These are phyloP conservation scores for Rhynchosporium graminicola DNA, from an alignment of 2,329 filamentous ascomycete species.

Conservation along the genomic window DNA sequence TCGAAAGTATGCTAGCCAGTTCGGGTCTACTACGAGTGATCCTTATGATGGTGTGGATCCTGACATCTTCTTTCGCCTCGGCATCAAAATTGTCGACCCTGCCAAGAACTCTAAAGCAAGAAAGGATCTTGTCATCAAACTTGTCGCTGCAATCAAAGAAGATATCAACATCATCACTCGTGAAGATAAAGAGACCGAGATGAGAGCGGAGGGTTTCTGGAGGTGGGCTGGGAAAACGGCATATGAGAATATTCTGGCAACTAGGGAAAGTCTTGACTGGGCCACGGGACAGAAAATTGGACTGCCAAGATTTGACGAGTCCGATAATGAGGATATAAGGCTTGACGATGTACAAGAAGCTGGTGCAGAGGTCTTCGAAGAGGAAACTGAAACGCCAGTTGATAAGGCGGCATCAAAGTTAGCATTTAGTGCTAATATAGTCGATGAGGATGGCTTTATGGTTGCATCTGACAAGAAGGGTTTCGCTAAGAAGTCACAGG, in stretches of 20 bases:
- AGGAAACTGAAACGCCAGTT: not conserved
- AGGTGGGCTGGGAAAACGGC: slow-evolving; percentile 38
- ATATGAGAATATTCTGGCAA: slow-evolving; percentile 29
- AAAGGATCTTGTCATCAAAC: slow-evolving; percentile 35
- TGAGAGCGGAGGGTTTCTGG: slow-evolving; percentile 39
- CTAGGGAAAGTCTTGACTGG: slow-evolving; percentile 35
- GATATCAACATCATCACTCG: slow-evolving; percentile 35
- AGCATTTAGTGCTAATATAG: not conserved
- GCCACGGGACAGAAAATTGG: slow-evolving; percentile 37
- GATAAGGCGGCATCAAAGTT: not conserved
- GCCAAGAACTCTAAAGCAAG: slow-evolving; percentile 30
- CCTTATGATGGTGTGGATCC: slow-evolving; percentile 33
- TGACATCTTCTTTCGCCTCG: slow-evolving; percentile 36
- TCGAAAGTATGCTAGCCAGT: slow-evolving; percentile 25
- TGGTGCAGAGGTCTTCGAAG: not conserved
- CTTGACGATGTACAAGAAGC: not conserved
- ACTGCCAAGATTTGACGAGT: slow-evolving; percentile 13
- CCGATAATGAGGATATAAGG: slow-evolving; percentile 15
- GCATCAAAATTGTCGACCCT: slow-evolving; percentile 32
- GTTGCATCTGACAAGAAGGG: slow-evolving; percentile 13
- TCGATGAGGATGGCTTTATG: slow-evolving; percentile 14
- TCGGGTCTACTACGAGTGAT: slow-evolving; percentile 17
- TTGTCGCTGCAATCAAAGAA: slow-evolving; percentile 34
- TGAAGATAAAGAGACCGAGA: slow-evolving; percentile 34
- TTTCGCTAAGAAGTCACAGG: slow-evolving; percentile 3